A percentile compares a stretch with the other conserved stretches of the same genome.
Conservation (phyloP, 2,329 filamentous ascomycete species). For the Hypoxylon sp. region DNA sequence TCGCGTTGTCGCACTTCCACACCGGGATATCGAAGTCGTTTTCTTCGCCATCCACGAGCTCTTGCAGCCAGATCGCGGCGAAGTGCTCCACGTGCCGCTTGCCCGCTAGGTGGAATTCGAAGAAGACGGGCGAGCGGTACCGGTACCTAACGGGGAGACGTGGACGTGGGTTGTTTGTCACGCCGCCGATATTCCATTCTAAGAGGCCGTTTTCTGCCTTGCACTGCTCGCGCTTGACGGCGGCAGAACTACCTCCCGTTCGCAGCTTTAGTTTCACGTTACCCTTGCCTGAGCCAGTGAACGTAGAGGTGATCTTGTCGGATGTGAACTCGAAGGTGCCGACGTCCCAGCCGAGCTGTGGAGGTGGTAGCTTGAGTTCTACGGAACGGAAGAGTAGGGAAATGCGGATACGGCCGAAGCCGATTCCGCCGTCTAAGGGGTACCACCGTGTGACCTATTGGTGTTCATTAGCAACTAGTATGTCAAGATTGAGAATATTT, state of each 20-base stretch:
- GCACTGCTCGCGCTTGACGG: conserved; percentile 75
- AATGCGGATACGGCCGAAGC: conserved; percentile 90
- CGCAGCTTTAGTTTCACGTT: conserved; percentile 84
- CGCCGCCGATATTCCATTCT: conserved; percentile 65
- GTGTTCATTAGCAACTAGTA: too few relatives aligned
- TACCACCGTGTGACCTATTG: conserved; percentile 80
- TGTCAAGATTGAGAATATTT: too few relatives aligned
- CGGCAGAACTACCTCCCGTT: conserved; percentile 86
- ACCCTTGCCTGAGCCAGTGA: conserved; percentile 67
- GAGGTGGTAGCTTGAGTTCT: conserved; percentile 86
- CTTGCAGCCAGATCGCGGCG: conserved; percentile 87
- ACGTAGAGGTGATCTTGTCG: conserved; percentile 75
- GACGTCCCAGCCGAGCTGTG: conserved; percentile 93
- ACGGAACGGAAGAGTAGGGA: conserved; percentile 92
- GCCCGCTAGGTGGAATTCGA: conserved; percentile 82
- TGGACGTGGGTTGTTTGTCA: conserved; percentile 62
- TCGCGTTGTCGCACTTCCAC: conserved; percentile 83
- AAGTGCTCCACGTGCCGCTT: conserved; percentile 82
- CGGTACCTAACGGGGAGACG: conserved; percentile 90
- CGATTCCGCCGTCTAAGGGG: conserved; percentile 93
- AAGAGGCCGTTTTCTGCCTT: conserved; percentile 70
- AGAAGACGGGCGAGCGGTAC: conserved; percentile 89
- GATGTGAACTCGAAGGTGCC: conserved; percentile 92
- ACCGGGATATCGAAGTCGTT: conserved; percentile 88
- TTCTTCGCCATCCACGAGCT: conserved; percentile 85